phyloP scores from a whole-genome alignment of 345 rosid genomes.

The Draba incana region DNA sequence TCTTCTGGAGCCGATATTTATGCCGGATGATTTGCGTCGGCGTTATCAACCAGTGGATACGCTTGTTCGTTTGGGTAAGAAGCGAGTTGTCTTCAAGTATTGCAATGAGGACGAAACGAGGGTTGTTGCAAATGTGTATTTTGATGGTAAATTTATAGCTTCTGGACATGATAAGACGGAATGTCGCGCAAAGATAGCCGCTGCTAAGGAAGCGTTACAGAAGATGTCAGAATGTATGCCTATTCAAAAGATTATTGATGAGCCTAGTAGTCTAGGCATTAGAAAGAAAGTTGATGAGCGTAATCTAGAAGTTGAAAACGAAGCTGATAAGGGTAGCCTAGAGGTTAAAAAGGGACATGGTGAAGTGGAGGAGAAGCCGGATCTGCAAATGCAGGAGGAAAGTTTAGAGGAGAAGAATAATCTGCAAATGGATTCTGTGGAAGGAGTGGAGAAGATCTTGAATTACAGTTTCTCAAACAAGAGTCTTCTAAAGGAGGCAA shows the following conservation, averaged over 20 bases:
- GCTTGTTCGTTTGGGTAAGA: slow-evolving; percentile 54
- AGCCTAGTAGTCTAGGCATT: no score
- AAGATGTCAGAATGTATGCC: slow-evolving; percentile 41
- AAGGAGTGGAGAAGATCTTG: slow-evolving; percentile 53
- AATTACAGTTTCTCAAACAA: slow-evolving; percentile 48
- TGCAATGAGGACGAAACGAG: slow-evolving; percentile 24
- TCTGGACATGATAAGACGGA: slow-evolving; percentile 46
- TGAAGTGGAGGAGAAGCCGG: no score
- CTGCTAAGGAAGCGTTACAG: slow-evolving; percentile 50
- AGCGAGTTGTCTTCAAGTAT: slow-evolving; percentile 48
- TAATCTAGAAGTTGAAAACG: background rate
- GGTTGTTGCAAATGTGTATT: slow-evolving; percentile 47
- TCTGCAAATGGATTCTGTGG: no score
- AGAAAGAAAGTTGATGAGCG: no score
- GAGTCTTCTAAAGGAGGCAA: slow-evolving; percentile 52
- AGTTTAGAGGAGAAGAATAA: background rate
- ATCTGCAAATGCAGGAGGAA: no score
- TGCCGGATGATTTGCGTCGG: slow-evolving; percentile 45
- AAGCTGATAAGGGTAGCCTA: slow-evolving; percentile 38
- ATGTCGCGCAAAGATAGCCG: slow-evolving; percentile 56
- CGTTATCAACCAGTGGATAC: slow-evolving; percentile 55
- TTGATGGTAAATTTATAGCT: slow-evolving; percentile 53
- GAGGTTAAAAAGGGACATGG: slow-evolving; percentile 7
- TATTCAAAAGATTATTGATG: no score
- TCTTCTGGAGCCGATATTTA: slow-evolving; percentile 62